Evolutionary conservation across 2,329 filamentous ascomycete species (phyloP).

Genomic region (Emergomyces africanus): DNA sequence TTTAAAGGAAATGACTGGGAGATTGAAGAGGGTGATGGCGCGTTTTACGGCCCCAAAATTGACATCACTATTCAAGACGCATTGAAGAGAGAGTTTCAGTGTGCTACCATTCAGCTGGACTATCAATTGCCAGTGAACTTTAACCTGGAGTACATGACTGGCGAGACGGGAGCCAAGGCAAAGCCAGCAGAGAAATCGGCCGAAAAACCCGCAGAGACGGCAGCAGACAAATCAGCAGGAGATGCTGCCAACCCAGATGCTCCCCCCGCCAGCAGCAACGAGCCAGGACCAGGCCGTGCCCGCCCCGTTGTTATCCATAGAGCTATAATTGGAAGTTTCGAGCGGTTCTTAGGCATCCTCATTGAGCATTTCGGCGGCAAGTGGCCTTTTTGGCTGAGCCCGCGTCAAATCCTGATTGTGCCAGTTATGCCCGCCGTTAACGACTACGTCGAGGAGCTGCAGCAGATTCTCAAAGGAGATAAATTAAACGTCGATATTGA

Average conservation of each 20-base stretch:
- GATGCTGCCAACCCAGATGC: constrained; percentile 26
- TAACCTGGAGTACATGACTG: constrained; percentile 72
- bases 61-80: constrained; percentile 91
- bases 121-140: constrained; percentile 80
- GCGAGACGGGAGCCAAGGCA: constrained; percentile 42
- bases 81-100: constrained; percentile 71
- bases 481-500: constrained; percentile 38
- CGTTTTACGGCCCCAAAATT: constrained; percentile 98
- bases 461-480: constrained; percentile 31
- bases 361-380: constrained; percentile 40
- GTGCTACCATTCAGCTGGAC: constrained; percentile 88
- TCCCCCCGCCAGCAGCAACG: constrained; percentile 20
- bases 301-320: constrained; percentile 40
- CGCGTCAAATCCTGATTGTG: constrained; percentile 38
- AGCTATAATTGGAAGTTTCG: constrained; percentile 39
- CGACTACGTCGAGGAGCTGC: constrained; percentile 37
- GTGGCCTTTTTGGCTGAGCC: constrained; percentile 42
- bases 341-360: constrained; percentile 39
- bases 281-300: constrained; percentile 30
- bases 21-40: constrained; percentile 86
- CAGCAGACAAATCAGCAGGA: constrained; percentile 31
- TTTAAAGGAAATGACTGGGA: constrained; percentile 72
- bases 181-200: constrained; percentile 27
- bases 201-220: constrained; percentile 14
- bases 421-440: constrained; percentile 38